phyloP scores from a whole-genome alignment of 805 yeast species.

The Nakazawaea ambrosiae region DNA sequence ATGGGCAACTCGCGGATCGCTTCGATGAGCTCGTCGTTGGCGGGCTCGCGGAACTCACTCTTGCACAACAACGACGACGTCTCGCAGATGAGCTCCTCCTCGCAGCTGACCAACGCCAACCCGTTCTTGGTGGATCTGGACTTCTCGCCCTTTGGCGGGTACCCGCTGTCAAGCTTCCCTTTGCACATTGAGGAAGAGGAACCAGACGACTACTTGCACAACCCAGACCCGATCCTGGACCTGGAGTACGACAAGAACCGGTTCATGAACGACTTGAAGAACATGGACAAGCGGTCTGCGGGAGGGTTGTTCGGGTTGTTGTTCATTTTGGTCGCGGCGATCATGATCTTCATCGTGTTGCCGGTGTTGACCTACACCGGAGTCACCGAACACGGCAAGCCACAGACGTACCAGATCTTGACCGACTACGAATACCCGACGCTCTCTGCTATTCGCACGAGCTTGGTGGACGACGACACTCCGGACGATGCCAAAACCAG shows the following conservation, averaged over 20 bases:
- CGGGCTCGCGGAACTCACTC: constrained; percentile 25
- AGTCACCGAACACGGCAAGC: constrained; percentile 27
- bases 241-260: constrained; percentile 75
- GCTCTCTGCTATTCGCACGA: constrained; percentile 44
- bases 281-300: constrained; percentile 56
- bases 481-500: constrained; percentile 40
- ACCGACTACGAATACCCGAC: constrained; percentile 44
- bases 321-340: constrained; percentile 49
- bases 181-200: constrained; percentile 82
- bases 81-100: background rate
- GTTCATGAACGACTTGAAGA: constrained; percentile 55
- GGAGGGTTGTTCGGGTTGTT: constrained; percentile 60
- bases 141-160: constrained; percentile 94
- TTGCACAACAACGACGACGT: constrained; percentile 1
- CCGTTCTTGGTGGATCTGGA: constrained; percentile 52
- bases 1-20: constrained; percentile 39
- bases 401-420: constrained; percentile 29
- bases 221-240: constrained; percentile 93
- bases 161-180: constrained; percentile 21
- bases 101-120: constrained; percentile 14
- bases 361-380: constrained; percentile 87
- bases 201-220: constrained; percentile 90
- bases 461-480: constrained; percentile 56
- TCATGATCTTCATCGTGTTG: constrained; percentile 62
- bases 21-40: constrained; percentile 37